Base-by-base conservation (phyloP, 257 asterid genomes). In the Jacaranda copaia region DNA sequence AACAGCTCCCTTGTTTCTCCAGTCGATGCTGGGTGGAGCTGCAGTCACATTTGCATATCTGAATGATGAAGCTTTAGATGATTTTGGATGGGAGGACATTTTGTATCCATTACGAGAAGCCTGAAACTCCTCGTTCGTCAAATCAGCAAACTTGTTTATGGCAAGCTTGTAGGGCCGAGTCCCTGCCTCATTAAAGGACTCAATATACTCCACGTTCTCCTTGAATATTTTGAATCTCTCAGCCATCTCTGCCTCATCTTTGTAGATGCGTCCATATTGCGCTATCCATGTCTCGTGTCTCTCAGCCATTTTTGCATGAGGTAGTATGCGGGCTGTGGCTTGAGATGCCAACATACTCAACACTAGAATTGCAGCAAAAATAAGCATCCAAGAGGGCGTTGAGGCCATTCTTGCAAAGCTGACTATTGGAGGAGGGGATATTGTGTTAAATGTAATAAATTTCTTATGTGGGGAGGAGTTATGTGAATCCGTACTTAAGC, bases 1-100 rank as follows among this genome's bases (percentile, higher is more conserved):
- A 7, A 80, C 87, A 6, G 84, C 84, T 4, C 86, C 83, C 60
- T 74, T 82, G 38, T 65, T 63, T 55, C 83, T 79, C 86, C 81
- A 70, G 57, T 79, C 86, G 15, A 74, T 64, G 83, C 80, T 59
- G 0, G 82, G 38, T 11, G 85, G 83, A 74, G 76, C 71, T 45
- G 67, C 72, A 6, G 75, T 77, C 38, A 49, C 79, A 72, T 79
- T 79, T 4, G 66, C 79, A 45, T 79, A 73, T 5, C 61, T n/a
- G 5, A 55, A 55, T 5, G 32, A 6, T n/a, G 61, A 55, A 55
- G 0, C 61, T 55, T 55, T n/a, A 55, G 61, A 55, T 53, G 59
- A 53, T 6, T 53, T 53, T 53, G 18, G 59, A 6, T 53, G 8
- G 19, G 59, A 14, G 13, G 9, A 7, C 32, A 16, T 16, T 55